Base-by-base conservation (phyloP, 1,284 basidiomycete species). In the Grifola frondosa region DNA sequence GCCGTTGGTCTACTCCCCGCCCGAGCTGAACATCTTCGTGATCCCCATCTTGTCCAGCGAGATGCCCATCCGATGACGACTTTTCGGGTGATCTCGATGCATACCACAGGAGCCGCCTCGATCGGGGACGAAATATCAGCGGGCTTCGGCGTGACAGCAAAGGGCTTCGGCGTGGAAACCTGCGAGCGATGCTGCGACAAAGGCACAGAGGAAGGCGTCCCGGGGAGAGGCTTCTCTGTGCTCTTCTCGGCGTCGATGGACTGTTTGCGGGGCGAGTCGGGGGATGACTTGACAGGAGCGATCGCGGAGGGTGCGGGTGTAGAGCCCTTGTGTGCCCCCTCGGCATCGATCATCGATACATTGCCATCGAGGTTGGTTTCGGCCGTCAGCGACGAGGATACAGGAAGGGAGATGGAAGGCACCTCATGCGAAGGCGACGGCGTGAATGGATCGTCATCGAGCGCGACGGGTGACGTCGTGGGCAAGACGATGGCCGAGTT, bases 21-120 rank as follows among this genome's bases (percentile, higher is more conserved):
- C n/a, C 20, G 58, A 52, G 25, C 74, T 69, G 40, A 88, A 77
- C 35, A 88, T 70, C 61, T 81, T 81, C 37, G 79, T 75, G 10
- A 88, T 70, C n/a, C 80, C 81, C 57, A 88, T 84, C 60, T 84
- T 84, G 69, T 88, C 86, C 50, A 86, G 71, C 0, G 85, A 88
- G 48, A 85, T 61, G 9, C 82, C 81, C 47, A 78, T 78, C 49
- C 74, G 67, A 50, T 79, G 75, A 23, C 80, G 71, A 23, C 71
- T 64, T 46, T 60, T 70, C 16, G 77, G 2, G 75, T 74, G 6
- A 73, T 66, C 49, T 75, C 74, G 54, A 78, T 64, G 2, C 66
- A 65, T 17, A 76, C 67, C 4, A 64, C 59, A 3, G 73, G 69
- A 28, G 55, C 46, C 17, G 43, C 33, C 30, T 52, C 50, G 2